phyloP scores from a whole-genome alignment of 1,284 basidiomycete species.

The Pseudozyma thailandica region DNA sequence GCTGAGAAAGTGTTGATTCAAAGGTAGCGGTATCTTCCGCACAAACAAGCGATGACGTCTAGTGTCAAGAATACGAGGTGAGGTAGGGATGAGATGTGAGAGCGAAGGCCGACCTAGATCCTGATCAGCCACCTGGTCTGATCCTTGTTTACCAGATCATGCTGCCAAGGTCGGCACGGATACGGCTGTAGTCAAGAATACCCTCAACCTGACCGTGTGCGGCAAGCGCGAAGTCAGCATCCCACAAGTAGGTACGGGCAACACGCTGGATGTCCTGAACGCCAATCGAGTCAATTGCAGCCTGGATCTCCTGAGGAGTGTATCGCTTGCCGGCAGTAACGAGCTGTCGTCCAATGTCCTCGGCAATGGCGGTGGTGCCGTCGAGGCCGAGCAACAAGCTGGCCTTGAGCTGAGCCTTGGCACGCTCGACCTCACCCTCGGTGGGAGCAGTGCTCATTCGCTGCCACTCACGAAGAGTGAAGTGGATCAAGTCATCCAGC shows the following conservation, averaged over 20 bases:
- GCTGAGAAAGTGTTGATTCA: constrained; percentile 30
- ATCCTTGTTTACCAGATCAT: constrained; percentile 63
- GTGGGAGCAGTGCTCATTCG: constrained; percentile 90
- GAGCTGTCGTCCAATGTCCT: constrained; percentile 97
- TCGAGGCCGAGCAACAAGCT: constrained; percentile 89
- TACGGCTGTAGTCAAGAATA: constrained; percentile 72
- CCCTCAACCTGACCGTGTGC: constrained; percentile 74
- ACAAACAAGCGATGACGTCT: constrained; percentile 30
- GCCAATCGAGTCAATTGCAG: constrained; percentile 87
- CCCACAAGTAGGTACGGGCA: constrained; percentile 96
- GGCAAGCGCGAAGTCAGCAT: constrained; percentile 75
- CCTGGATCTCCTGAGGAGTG: constrained; percentile 93
- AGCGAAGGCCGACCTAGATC: not conserved
- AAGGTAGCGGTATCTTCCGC: constrained; percentile 33
- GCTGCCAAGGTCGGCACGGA: constrained; percentile 67
- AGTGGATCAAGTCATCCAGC: constrained; percentile 92
- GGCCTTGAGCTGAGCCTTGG: constrained; percentile 97
- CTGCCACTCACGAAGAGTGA: constrained; percentile 96
- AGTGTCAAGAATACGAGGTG: constrained; percentile 10
- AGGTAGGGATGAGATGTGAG: constrained; percentile 8
- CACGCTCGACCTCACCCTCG: constrained; percentile 89
- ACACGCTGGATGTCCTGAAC: constrained; percentile 91
- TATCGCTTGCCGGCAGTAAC: constrained; percentile 84
- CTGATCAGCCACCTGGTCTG: not conserved
- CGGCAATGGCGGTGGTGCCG: constrained; percentile 93